Base-by-base conservation (phyloP, 192 early-diverging fungal genomes). In the Coemansia sp. region DNA sequence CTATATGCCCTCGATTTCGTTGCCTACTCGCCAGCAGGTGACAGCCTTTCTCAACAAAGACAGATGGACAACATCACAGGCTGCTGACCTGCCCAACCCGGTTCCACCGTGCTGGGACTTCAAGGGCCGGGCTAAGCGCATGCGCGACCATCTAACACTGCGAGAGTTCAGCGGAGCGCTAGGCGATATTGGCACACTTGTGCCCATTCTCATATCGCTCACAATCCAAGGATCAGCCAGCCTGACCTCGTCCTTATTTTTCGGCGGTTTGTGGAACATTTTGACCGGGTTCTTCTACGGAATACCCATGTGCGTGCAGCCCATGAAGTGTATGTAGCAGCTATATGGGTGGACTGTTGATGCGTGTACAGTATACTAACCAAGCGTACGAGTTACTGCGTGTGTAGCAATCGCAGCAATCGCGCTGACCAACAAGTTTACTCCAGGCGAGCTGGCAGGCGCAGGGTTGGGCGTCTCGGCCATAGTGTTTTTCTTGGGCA, bases 211-310 rank as follows among this genome's bases (percentile, higher is more conserved):
- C 66, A 86, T 96, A 23, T 90, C 93, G 12, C 78, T 96, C 41
- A 76, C 91, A 36, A 71, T 90, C 11, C 88, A 85, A 17, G 87
- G 88, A 9, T 93, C 93, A 66, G 86, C 92, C 48, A 89, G 89
- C 51, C 75, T 96, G 53, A 89, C 92, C 3, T 74, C 91, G 25
- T 91, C 93, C 27, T 75, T 96, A 63, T 87, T 93, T 74, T 93
- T 94, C 85, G 93, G 93, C 62, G 95, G 95, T 19, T 70, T 94
- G 27, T 96, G 89, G 91, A 95, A 95, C 64, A 94, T 96, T 50
- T 29, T 90, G 45, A 89, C 90, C 0, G 95, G 93, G 19, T 64
- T 92, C 11, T 72, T 87, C 42, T 95, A 90, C 68, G 87, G 89
- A 55, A 87, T 94, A 32, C 94, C 94, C 29, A 92, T 96, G 84